Conservation (phyloP, 305 asterid species). For the Fraxinus ornus region DNA sequence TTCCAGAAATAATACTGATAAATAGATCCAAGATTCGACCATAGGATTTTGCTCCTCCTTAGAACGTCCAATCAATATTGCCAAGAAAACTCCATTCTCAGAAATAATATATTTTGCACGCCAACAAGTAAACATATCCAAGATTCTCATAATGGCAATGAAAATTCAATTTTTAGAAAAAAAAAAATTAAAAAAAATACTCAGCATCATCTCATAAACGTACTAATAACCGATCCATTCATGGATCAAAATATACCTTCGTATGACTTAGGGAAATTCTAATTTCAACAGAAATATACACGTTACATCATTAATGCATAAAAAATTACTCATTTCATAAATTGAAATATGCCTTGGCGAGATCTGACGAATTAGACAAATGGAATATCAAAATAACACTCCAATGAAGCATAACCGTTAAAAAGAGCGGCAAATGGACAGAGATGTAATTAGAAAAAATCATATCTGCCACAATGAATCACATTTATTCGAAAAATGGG, state of each 20-base stretch:
- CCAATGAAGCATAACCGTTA: not conserved
- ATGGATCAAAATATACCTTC: not conserved
- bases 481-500: not conserved
- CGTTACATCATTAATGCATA: not conserved
- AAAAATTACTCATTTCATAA: not conserved
- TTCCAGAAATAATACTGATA: not conserved
- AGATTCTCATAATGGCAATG: not conserved
- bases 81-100: not conserved
- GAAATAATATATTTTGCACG: not conserved
- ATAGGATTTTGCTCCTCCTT: not conserved
- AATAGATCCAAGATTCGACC: not conserved
- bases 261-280: not conserved
- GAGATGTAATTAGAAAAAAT: not conserved
- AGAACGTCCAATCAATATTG: not conserved
- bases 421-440: not conserved
- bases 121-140: not conserved
- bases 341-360: not conserved
- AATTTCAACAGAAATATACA: not conserved
- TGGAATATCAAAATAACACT: not conserved
- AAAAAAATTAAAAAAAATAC: too few relatives aligned
- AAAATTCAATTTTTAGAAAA: not conserved
- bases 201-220: not conserved
- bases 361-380: not conserved
- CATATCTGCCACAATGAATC: not conserved
- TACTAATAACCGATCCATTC: not conserved